A percentile compares a stretch with the other conserved stretches of the same genome.
Evolutionary conservation across 1,284 basidiomycete species (phyloP).

Genomic region (Ustilago hordei): DNA sequence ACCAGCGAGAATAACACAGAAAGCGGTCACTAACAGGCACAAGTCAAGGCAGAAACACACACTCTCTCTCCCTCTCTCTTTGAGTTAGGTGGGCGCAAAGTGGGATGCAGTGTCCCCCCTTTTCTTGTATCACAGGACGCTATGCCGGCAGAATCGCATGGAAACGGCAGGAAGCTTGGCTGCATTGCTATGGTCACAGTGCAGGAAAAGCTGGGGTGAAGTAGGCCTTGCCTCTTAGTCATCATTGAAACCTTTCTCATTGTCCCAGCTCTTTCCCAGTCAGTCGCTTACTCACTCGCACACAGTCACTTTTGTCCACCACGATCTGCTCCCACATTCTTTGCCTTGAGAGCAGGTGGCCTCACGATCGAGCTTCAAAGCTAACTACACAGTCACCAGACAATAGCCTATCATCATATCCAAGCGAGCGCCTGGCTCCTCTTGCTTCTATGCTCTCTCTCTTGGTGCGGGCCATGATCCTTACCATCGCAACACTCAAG

Average conservation of each 20-base stretch:
- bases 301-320: not conserved
- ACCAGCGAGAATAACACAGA: not conserved
- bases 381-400: not conserved
- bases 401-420: not conserved
- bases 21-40: no score
- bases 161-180: not conserved
- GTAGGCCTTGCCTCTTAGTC: constrained; percentile 9
- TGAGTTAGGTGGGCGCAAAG: no score
- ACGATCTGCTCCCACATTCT: not conserved
- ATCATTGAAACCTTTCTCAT: constrained; percentile 13
- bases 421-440: not conserved
- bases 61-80: not conserved
- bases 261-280: constrained; percentile 7
- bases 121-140: not conserved
- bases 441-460: not conserved
- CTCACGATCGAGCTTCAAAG: not conserved
- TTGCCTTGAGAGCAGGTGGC: constrained; percentile 1
- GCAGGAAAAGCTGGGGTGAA: constrained; percentile 9
- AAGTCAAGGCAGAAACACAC: not conserved
- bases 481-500: no score
- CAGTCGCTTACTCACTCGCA: no score
- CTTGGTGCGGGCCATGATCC: not conserved
- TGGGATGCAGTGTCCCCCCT: no score
- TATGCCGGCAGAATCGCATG: not conserved
- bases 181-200: not conserved